These are phyloP conservation scores for Phytophthora chlamydospora DNA, from an alignment of 352 stramenopile species.

Conservation along the genomic window DNA sequence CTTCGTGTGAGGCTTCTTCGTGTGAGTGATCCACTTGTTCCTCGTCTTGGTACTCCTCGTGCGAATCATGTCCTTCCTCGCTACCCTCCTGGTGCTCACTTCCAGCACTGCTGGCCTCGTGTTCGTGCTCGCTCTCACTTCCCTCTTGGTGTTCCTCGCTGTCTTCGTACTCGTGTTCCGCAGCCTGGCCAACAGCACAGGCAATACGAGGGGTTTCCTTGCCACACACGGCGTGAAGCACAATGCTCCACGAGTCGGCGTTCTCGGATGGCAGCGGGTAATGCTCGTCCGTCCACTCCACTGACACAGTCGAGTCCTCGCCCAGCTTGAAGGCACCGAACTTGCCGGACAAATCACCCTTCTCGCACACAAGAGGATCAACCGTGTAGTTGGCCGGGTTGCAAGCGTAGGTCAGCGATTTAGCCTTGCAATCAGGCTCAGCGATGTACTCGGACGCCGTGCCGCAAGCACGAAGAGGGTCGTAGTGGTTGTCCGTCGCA, in stretches of 20 bases:
- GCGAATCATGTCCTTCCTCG: background rate
- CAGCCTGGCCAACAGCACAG: constrained; percentile 12
- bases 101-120: background rate
- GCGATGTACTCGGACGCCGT: constrained; percentile 44
- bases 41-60: background rate
- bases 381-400: constrained; percentile 34
- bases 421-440: constrained; percentile 16
- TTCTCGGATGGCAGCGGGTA: constrained; percentile 38
- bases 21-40: background rate
- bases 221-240: constrained; percentile 51
- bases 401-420: constrained; percentile 39
- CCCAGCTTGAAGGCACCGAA: constrained; percentile 36
- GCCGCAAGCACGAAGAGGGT: constrained; percentile 46
- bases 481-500: constrained; percentile 51
- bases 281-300: constrained; percentile 38
- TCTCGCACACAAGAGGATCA: constrained; percentile 42
- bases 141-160: background rate
- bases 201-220: constrained; percentile 48
- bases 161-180: background rate
- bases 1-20: background rate
- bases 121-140: constrained; percentile 1
- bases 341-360: constrained; percentile 57
- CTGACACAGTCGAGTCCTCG: constrained; percentile 14
- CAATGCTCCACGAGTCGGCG: constrained; percentile 42
- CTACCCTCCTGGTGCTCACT: background rate